Evolutionary conservation across 2,329 filamentous ascomycete species (phyloP).

Genomic region (Mycosphaerella sp.): DNA sequence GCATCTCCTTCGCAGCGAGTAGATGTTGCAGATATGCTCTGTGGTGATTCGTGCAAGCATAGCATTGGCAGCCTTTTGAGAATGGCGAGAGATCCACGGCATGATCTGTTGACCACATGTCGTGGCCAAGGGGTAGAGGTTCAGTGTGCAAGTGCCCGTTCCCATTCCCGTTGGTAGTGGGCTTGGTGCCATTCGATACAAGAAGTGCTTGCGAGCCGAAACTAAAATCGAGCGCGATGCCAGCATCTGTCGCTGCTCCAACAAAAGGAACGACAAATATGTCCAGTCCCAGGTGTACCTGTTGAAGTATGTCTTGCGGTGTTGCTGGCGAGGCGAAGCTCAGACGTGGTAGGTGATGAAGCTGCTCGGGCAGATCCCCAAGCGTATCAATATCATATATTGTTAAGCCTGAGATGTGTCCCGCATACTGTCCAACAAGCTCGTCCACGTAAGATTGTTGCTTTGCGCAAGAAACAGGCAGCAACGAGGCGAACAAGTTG

Average conservation of each 20-base stretch:
- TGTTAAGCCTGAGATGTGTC: constrained; percentile 61
- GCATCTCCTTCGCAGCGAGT: constrained; percentile 87
- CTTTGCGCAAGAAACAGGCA: constrained; percentile 66
- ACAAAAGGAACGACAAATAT: constrained; percentile 72
- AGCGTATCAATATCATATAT: constrained; percentile 69
- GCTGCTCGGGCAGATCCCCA: constrained; percentile 55
- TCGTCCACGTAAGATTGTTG: constrained; percentile 76
- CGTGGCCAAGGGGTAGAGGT: constrained; percentile 56
- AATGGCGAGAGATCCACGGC: constrained; percentile 59
- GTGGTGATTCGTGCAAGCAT: constrained; percentile 77
- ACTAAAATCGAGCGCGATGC: constrained; percentile 72
- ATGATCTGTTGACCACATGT: constrained; percentile 66
- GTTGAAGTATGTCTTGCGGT: constrained; percentile 70
- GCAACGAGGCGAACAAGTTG: constrained; percentile 58
- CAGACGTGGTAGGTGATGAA: constrained; percentile 63
- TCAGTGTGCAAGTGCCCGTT: constrained; percentile 13
- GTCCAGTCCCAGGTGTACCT: constrained; percentile 72
- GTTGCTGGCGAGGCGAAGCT: constrained; percentile 63
- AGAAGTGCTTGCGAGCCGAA: constrained; percentile 44
- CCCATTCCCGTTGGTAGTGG: constrained; percentile 8
- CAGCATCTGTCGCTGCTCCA: constrained; percentile 68
- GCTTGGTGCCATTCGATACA: background rate
- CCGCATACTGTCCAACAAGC: constrained; percentile 57
- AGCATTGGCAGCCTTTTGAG: constrained; percentile 62
- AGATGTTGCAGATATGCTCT: constrained; percentile 83